These are phyloP conservation scores for Trichoderma endophyticum DNA, from an alignment of 2,329 filamentous ascomycete genomes.

Conservation along the genomic window DNA sequence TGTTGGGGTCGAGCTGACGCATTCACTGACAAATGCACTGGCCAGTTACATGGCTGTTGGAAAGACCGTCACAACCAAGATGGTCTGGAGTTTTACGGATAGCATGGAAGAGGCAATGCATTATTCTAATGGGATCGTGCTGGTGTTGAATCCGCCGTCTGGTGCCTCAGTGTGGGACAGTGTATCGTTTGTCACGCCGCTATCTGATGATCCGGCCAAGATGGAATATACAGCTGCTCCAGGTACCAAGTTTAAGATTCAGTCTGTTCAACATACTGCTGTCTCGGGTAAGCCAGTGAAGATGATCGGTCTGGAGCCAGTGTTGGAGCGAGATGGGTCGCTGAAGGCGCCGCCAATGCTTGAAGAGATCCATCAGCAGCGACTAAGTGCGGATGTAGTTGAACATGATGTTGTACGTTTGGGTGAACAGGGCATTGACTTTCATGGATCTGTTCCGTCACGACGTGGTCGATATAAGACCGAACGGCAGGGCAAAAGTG, in stretches of 20 bases:
- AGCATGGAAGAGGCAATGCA: constrained; percentile 7
- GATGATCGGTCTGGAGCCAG: background rate
- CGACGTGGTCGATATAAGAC: background rate
- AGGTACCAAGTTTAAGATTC: constrained; percentile 7
- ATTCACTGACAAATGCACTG: background rate
- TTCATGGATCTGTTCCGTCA: background rate
- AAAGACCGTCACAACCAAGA: constrained; percentile 13
- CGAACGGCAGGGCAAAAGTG: background rate
- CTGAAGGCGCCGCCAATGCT: background rate
- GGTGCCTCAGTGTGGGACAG: constrained; percentile 12
- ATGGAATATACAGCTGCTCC: constrained; percentile 8
- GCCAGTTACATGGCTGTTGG: constrained; percentile 9
- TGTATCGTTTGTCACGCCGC: constrained; percentile 6
- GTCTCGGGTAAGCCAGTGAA: background rate
- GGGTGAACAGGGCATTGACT: background rate
- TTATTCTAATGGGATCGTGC: constrained; percentile 17
- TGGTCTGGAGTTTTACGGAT: constrained; percentile 19
- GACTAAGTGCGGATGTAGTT: background rate
- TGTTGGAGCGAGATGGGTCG: background rate
- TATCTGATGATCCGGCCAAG: constrained; percentile 14
- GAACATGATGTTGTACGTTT: background rate
- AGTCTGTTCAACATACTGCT: background rate
- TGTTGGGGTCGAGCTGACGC: background rate
- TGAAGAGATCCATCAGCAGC: background rate
- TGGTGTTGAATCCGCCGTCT: background rate